Percentiles rank a stretch among this genome's conserved stretches.
phyloP scores from a whole-genome alignment of 768 basidiomycete species.

The Kwoniella newhampshirensis region DNA sequence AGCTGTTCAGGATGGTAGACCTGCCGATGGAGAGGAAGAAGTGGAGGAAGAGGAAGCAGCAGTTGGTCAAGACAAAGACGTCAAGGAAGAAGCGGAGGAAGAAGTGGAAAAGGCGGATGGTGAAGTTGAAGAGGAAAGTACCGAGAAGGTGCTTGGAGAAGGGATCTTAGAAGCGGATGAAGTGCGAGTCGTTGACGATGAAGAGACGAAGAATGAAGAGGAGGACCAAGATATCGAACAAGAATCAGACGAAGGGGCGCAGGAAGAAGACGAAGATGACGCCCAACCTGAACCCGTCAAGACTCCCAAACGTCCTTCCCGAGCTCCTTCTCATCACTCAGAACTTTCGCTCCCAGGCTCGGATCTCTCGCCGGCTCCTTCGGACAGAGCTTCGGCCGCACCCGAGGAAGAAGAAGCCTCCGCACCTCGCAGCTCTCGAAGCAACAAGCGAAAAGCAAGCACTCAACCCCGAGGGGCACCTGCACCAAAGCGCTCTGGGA shows the following conservation, averaged over 20 bases:
- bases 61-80: slow-evolving; percentile 8
- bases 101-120: slow-evolving; percentile 7
- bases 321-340: slow-evolving; percentile 15
- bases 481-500: slow-evolving; percentile 23
- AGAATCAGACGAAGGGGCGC: background rate
- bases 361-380: slow-evolving; percentile 20
- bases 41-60: slow-evolving; percentile 6
- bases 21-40: slow-evolving; percentile 1
- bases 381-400: slow-evolving; percentile 3
- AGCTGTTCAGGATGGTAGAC: slow-evolving; percentile 21
- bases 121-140: background rate
- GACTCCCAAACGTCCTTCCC: slow-evolving; percentile 16
- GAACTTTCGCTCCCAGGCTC: slow-evolving; percentile 26
- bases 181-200: background rate
- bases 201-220: background rate
- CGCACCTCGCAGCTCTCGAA: slow-evolving; percentile 12
- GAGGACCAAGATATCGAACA: too few species aligned
- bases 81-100: slow-evolving; percentile 3
- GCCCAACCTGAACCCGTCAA: background rate
- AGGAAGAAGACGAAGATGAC: background rate
- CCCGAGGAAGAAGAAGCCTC: background rate
- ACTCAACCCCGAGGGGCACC: slow-evolving; percentile 25
- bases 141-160: too few species aligned
- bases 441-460: slow-evolving; percentile 31
- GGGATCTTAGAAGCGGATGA: too few species aligned